A percentile compares a stretch with the other conserved stretches of the same genome.
These are phyloP conservation scores for Plasmodium inui DNA, from an alignment of 169 alveolate genomes.

Conservation along the genomic window DNA sequence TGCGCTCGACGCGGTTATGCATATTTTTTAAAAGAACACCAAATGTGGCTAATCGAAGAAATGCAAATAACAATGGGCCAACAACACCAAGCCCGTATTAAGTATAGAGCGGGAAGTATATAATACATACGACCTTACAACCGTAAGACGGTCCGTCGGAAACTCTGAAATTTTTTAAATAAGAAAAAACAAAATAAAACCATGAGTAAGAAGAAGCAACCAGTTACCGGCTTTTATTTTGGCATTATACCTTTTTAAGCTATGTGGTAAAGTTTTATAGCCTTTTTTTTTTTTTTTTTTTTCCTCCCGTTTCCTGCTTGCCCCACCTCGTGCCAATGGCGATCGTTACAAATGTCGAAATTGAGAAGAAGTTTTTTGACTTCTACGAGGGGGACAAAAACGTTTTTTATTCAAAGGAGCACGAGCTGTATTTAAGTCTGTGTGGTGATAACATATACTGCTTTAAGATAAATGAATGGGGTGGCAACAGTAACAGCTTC, in stretches of 20 bases:
- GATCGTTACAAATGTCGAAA: slow-evolving; percentile 28
- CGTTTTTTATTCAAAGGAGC: slow-evolving; percentile 43
- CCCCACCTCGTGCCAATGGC: slow-evolving; percentile 12
- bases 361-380: slow-evolving; percentile 56
- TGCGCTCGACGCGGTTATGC: neutral
- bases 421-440: slow-evolving; percentile 41
- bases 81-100: neutral
- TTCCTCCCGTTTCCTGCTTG: neutral
- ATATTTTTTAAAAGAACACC: neutral
- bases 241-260: neutral
- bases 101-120: neutral
- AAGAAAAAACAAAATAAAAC: neutral
- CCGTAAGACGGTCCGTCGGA: neutral
- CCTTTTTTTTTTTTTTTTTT: slow-evolving; percentile 14
- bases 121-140: neutral
- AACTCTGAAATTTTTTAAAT: neutral
- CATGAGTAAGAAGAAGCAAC: neutral
- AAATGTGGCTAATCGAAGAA: neutral
- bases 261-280: neutral
- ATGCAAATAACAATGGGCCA: neutral
- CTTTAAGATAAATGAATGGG: slow-evolving; percentile 25
- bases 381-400: slow-evolving; percentile 58
- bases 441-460: slow-evolving; percentile 32
- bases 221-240: neutral
- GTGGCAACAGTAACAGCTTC: neutral